Conservation (phyloP, 257 asterid genomes). For the Ophiorrhiza pumila region DNA sequence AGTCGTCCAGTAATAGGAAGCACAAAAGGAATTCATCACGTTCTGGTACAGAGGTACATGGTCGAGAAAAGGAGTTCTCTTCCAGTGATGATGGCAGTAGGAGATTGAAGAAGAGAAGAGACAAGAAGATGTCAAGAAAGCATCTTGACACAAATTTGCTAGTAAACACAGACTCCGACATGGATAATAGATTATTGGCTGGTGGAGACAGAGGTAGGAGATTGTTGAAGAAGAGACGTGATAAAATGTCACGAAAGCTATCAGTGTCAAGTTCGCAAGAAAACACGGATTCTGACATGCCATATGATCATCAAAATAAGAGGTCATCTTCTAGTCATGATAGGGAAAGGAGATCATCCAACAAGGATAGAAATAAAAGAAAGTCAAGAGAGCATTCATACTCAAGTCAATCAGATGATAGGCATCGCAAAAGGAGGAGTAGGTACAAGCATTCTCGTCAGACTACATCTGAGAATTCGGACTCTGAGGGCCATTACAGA, state of each 20-base stretch:
- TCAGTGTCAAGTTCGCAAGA: conserved; percentile 35
- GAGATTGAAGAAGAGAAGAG: conserved; percentile 40
- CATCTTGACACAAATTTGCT: conserved; percentile 32
- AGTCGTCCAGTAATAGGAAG: conserved; percentile 51
- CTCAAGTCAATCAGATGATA: conserved; percentile 33
- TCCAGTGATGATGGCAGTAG: conserved; percentile 35
- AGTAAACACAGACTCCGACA: conserved; percentile 39
- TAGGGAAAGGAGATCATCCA: conserved; percentile 32
- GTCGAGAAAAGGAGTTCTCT: conserved; percentile 34
- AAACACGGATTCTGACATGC: conserved; percentile 37
- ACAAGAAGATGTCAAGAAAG: conserved; percentile 34
- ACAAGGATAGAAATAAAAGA: conserved; percentile 41
- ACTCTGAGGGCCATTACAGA: conserved; percentile 20
- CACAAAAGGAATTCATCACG: conserved; percentile 43
- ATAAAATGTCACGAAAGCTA: conserved; percentile 35
- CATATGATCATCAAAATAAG: conserved; percentile 14
- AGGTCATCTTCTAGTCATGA: conserved; percentile 42
- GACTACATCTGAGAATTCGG: conserved; percentile 38
- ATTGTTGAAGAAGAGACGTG: conserved; percentile 32
- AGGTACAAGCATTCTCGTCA: conserved; percentile 30
- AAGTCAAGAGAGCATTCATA: conserved; percentile 39
- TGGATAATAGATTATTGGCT: conserved; percentile 35
- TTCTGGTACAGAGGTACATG: conserved; percentile 23
- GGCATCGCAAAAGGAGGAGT: conserved; percentile 39
- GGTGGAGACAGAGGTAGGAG: conserved; percentile 37